phyloP scores from a whole-genome alignment of 75 land plant genomes.

The Pseudotsuga menziesii region DNA sequence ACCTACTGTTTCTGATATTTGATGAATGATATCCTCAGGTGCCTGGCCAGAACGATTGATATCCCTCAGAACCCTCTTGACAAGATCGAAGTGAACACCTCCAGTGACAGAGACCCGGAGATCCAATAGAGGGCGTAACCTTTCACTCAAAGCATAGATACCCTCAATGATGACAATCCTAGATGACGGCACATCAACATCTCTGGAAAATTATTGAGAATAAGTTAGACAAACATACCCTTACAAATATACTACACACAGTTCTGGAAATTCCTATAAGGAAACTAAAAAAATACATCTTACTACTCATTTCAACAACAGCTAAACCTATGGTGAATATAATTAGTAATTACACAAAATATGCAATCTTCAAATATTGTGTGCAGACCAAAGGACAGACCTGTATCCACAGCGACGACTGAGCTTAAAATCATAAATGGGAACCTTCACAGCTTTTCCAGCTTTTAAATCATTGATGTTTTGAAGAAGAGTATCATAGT shows the following conservation, averaged over 20 bases:
- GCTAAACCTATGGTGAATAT: too few relatives aligned
- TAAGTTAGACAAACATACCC: too few relatives aligned
- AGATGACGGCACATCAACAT: slow-evolving; percentile 27
- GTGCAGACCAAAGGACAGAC: too few relatives aligned
- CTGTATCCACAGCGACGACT: slow-evolving; percentile 30
- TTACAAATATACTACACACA: too few relatives aligned
- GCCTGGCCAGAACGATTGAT: slow-evolving; percentile 39
- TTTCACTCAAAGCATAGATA: slow-evolving; percentile 39
- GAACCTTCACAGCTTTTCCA: slow-evolving; percentile 32
- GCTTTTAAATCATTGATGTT: slow-evolving; percentile 24
- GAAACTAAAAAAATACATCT: too few relatives aligned
- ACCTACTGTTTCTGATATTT: slow-evolving; percentile 40
- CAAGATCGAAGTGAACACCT: slow-evolving; percentile 47
- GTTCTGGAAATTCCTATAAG: too few relatives aligned
- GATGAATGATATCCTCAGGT: slow-evolving; percentile 37
- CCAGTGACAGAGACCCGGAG: slow-evolving; percentile 39
- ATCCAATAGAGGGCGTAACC: slow-evolving; percentile 30
- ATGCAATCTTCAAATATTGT: too few relatives aligned
- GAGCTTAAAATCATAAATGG: slow-evolving; percentile 33
- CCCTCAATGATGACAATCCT: slow-evolving; percentile 36
- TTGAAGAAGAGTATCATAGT: slow-evolving; percentile 35
- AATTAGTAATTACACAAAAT: too few relatives aligned
- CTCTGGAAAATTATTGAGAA: background rate
- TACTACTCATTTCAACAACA: too few relatives aligned
- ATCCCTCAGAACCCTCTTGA: slow-evolving; percentile 40